Base-by-base conservation (phyloP, 495 filamentous ascomycete species). In the Clavariopsis aquatica region DNA sequence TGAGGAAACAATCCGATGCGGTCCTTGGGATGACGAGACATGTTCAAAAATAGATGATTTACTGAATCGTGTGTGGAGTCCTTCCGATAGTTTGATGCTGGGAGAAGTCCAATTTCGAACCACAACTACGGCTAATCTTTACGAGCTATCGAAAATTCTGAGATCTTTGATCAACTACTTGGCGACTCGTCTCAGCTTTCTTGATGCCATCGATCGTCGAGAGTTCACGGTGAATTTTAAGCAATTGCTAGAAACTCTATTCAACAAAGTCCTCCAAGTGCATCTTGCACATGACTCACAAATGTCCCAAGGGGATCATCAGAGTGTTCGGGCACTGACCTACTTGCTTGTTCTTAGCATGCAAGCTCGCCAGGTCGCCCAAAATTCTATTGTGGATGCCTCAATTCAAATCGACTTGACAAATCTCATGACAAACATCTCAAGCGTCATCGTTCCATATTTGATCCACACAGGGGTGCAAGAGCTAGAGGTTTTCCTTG, bases 401-500 rank as follows among this genome's bases (percentile, higher is more conserved):
- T n/a, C 20, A 5, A 26, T 51, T 17, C 27, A 31, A 29, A 10
- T 23, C 8, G 65, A 61, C 1, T 1, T 58, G 2, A 38, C 58
- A 19, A 34, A 4, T 10, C 13, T 67, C 2, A 58, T 64, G 15
- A 67, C 41, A 15, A 62, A 36, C 1, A 60, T 64, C 8, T 60
- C 49, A n/a, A 49, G 19, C 10, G 29, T 19, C 15, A 49, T 73
- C 9, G 64, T 70, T 1, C 31, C 57, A 22, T 28, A 58, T n/a
- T 10, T 71, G 3, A 31, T 74, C 6, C 66, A 51, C 26, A 27
- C 54, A 23, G 66, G 56, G 24, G 24, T 65, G 15, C 9, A 13
- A 9, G 62, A 65, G 12, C 72, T 96, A 23, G 80, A 79, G 20
- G 71, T 72, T n/a, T 77, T 91, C n/a, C 84, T 91, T 57, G 80